Evolutionary conservation across 1,284 basidiomycete species (phyloP), one percentile per base, ranked within the genome.

Genomic region (Laetiporus sulphureus): DNA sequence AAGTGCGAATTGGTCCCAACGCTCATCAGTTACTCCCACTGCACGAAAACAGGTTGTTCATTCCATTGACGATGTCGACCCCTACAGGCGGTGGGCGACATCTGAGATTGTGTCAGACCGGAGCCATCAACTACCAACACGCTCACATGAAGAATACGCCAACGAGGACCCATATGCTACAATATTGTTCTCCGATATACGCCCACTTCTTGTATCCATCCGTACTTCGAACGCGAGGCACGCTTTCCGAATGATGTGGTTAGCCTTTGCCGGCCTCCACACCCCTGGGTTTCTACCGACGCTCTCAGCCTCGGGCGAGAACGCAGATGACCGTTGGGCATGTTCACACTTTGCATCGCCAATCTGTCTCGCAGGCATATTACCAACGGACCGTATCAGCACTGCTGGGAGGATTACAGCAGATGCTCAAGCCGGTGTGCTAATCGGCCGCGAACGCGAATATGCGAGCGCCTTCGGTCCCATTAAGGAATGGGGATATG

Each of bases 141-240:
- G 83, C 22, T 76, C 80, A 1, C 67, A 67, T 3, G 74, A 83
- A 44, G 71, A 75, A 5, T 69, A 67, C 5, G 68, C 71, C 10
- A 73, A 78, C 36, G 68, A 72, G 21, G 91, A 94, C 59, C 91
- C 91, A 0, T 93, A 85, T 59, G 69, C 81, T 1, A 77, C 77
- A 2, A 72, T 95, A 18, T 65, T 97, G 12, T 91, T 93, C 60
- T 69, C 76, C 34, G 93, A 97, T 57, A 73, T 96, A 44, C 73
- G 75, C 10, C 63, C 78, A 2, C 68, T 92, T 36, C 70, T 97
- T 16, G 65, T 90, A 41, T 57, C 74, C 23, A 55, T 94, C 23
- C 66, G 65, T 8, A 70, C 73, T 3, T 52, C 61, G 3, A 63
- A 64, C 29, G 77, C 79, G 0, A 78, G 78, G 55, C 58, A 76